Evolutionary conservation across 805 yeast genomes (phyloP), one percentile per base, ranked within the genome.

Genomic region (Jamesozyma hellenica): DNA sequence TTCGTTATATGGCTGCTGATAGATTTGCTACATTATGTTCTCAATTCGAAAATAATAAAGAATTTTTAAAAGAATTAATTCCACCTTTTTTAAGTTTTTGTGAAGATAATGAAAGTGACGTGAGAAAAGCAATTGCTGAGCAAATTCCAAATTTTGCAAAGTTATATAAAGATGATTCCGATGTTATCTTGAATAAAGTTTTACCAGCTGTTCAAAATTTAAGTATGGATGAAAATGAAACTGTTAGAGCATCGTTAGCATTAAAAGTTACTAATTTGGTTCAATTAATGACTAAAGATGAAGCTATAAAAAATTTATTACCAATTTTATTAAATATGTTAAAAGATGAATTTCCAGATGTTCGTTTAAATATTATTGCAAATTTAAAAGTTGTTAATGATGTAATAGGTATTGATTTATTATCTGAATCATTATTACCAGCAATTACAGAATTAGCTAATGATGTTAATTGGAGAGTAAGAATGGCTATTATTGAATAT

Each of bases 1-100:
- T 92, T 42, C 79, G 98, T 55, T 92, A 90, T 64, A 87, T 92
- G 79, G 94, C 95, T 27, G 95, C 96, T n/a, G 96, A 90, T 59
- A 74, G 87, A 52, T 88, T 87, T 56, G 84, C 79, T 50, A 67
- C 70, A 46, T 72, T 92, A 44, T 85, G 94, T 2, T 51, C 64
- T 14, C 77, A 76, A 48, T 79, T 88, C 54, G 68, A 70, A 49
- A 68, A 71, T 45, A 70, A 74, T 36, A 75, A 72, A 30, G 64
- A 68, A 25, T 80, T 77, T 47, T 67, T 75, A 42, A 52, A 58
- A 43, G 66, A 65, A 48, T 68, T 79, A 53, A 49, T 62, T 14
- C 71, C 70, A 30, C 82, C 87, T 34, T 80, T 90, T 57, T 70
- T 86, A 44, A 58, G 73, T 28, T 71, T 90, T 44, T 79, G 90